These are phyloP conservation scores for Candida patagonica DNA, from an alignment of 805 yeast species.

Conservation along the genomic window DNA sequence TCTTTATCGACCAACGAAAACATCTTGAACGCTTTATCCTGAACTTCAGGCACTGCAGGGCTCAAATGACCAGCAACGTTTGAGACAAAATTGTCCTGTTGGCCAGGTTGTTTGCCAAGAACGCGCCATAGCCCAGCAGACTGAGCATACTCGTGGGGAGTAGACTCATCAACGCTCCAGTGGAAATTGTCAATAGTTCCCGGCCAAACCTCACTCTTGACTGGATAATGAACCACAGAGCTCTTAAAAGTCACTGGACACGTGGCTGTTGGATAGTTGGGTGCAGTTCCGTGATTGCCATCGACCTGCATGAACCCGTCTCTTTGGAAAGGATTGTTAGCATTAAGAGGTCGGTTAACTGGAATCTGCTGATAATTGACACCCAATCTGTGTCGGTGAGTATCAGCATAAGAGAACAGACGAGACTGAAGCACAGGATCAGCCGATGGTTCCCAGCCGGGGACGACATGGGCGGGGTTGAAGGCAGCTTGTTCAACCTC, in stretches of 20 bases:
- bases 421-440: constrained; percentile 81
- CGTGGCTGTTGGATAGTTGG: constrained; percentile 45
- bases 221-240: constrained; percentile 12
- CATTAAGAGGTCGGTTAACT: constrained; percentile 70
- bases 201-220: constrained; percentile 68
- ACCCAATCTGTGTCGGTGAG: constrained; percentile 74
- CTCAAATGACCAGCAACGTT: constrained; percentile 68
- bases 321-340: constrained; percentile 64
- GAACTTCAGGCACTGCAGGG: constrained; percentile 64
- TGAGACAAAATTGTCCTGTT: constrained; percentile 74
- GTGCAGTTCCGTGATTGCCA: constrained; percentile 67
- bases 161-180: constrained; percentile 61
- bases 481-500: constrained; percentile 82
- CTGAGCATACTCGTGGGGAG: constrained; percentile 58
- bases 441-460: constrained; percentile 72
- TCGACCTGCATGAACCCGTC: constrained; percentile 70
- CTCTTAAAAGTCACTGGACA: constrained; percentile 26
- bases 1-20: constrained; percentile 63
- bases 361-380: constrained; percentile 76
- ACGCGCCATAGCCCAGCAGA: constrained; percentile 72
- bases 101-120: constrained; percentile 64
- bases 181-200: constrained; percentile 80
- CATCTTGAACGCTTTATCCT: constrained; percentile 68
- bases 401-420: constrained; percentile 74
- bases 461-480: constrained; percentile 78